Conservation (phyloP, 1,284 basidiomycete genomes). For the Trametes sp. region DNA sequence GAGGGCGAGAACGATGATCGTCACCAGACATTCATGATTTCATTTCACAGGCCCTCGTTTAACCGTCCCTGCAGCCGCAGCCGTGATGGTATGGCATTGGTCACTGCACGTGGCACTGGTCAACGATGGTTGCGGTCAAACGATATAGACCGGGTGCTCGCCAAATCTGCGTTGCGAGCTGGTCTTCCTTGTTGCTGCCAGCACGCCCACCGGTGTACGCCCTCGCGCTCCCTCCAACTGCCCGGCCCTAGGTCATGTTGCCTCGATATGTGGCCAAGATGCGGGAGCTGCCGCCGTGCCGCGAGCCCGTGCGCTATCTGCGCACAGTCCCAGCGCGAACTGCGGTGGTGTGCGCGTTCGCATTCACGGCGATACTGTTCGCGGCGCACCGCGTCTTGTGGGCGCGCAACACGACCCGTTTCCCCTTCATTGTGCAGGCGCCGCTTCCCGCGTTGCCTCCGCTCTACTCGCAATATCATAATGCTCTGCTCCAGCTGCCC, state of each 20-base stretch:
- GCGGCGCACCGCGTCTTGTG: not conserved
- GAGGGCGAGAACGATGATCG: too few relatives aligned
- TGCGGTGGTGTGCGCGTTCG: not conserved
- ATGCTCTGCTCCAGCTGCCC: constrained; percentile 12
- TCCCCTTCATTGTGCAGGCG: not conserved
- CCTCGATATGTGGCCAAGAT: not conserved
- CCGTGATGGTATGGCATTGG: too few relatives aligned
- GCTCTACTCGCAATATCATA: constrained; percentile 18
- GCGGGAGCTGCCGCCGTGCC: not conserved
- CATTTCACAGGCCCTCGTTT: too few relatives aligned
- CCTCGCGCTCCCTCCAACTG: too few relatives aligned
- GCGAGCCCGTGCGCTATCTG: not conserved
- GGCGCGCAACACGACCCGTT: not conserved
- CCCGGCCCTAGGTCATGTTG: not conserved
- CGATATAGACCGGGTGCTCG: too few relatives aligned
- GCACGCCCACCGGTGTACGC: too few relatives aligned
- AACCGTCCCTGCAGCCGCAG: too few relatives aligned
- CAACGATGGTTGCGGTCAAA: too few relatives aligned
- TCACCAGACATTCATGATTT: too few relatives aligned
- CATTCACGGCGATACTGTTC: not conserved
- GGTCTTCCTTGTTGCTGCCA: too few relatives aligned
- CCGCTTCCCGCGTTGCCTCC: constrained; percentile 7
- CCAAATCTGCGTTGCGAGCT: too few relatives aligned
- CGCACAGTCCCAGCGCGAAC: not conserved
- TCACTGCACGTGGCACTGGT: too few relatives aligned